Base-by-base conservation (phyloP, 345 rosid genomes). In the Citrus sp. region DNA sequence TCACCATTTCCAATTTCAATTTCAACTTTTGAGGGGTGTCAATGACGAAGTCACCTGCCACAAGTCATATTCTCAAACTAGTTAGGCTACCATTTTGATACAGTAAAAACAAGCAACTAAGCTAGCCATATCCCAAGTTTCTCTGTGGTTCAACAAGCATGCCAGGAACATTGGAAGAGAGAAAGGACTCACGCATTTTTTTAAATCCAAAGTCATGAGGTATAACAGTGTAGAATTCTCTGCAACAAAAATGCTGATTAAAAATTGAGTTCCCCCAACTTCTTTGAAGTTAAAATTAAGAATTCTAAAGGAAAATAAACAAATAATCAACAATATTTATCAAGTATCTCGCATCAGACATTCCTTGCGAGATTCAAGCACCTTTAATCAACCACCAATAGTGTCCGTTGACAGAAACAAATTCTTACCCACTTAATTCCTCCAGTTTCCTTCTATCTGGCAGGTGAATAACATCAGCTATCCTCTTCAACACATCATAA, bases 131-230 rank as follows among this genome's bases (percentile, higher is more conserved):
- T 24, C 62, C 49, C 49, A 40, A n/a, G 6, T 49, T 75, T 12
- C 27, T 16, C 30, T 74, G 35, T 76, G 63, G 42, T 65, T 64
- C 34, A 32, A 66, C 51, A 54, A 65, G 46, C 32, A 32, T 51
- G 56, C 6, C 71, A 75, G 66, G 49, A 70, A 10, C 32, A 40
- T 74, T 18, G 58, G 37, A 35, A 61, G 37, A 78, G 66, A 79
- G 77, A 71, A n/a, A 82, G 80, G 64, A 87, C 94, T 91, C 82
- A 90, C 97, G 83, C 96, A 90, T 93, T 84, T 93, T 93, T 77
- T 81, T 87, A 82, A 92, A 95, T 65, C 98, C 99, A 71, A 93
- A 92, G 82, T 92, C 93, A 87, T 93, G 98, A 24, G 99, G 98
- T 79, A 95, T 91, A 72, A 89, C 90, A 2, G 96, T 90, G 79